phyloP scores from a whole-genome alignment of 1,139 yeast species.

The Pneumocystis wakefieldiae region DNA sequence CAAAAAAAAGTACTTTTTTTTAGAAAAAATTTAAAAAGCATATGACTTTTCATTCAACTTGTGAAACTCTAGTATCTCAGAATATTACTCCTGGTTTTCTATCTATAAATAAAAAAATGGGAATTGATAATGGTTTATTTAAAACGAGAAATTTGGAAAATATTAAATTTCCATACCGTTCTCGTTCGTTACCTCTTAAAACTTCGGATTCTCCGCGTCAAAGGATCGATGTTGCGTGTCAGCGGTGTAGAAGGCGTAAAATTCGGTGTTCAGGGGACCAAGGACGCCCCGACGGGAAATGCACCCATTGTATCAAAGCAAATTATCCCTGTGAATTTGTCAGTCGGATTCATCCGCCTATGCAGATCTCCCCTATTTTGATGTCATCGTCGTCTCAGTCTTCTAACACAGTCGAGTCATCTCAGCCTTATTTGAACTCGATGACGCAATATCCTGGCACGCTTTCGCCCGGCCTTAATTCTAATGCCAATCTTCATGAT shows the following conservation, averaged over 20 bases:
- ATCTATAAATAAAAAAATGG: background rate
- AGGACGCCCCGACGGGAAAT: background rate
- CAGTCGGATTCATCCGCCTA: background rate
- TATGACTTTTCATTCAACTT: background rate
- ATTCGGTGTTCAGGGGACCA: constrained; percentile 8
- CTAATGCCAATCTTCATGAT: background rate
- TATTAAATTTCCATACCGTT: background rate
- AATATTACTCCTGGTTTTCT: background rate
- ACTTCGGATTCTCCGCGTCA: constrained; percentile 27
- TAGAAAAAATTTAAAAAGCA: background rate
- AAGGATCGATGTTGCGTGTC: constrained; percentile 12
- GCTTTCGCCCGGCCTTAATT: background rate
- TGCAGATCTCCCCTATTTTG: background rate
- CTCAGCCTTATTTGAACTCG: background rate
- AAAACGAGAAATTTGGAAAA: background rate
- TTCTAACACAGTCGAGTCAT: background rate
- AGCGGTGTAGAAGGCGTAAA: constrained; percentile 8
- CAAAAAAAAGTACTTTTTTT: too few species aligned
- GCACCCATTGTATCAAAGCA: background rate
- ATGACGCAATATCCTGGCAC: background rate
- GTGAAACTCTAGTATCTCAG: background rate
- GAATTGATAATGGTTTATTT: background rate
- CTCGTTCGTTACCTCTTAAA: background rate
- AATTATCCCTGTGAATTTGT: background rate
- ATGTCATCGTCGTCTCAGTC: background rate